Conservation (phyloP, 495 filamentous ascomycete species). For the Xylaria sp. region DNA sequence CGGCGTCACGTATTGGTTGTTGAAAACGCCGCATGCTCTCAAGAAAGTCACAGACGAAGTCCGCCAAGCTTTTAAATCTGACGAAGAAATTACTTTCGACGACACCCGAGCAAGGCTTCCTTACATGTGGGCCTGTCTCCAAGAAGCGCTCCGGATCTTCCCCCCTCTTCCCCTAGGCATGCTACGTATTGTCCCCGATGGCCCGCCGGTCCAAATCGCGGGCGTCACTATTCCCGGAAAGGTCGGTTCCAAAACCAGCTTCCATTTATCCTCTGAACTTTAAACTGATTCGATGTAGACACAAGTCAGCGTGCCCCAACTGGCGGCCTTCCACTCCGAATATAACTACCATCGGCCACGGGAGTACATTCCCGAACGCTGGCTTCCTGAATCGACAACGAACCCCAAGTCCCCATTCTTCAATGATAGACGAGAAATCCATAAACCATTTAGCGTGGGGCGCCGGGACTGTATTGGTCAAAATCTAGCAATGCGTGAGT, state of each 20-base stretch:
- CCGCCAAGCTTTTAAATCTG: conserved; percentile 52
- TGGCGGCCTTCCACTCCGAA: conserved; percentile 48
- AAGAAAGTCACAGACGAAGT: conserved; percentile 60
- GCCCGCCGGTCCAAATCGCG: conserved; percentile 44
- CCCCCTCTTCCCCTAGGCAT: conserved; percentile 59
- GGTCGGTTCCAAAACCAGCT: conserved; percentile 31
- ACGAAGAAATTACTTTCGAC: conserved; percentile 59
- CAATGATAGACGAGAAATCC: conserved; percentile 45
- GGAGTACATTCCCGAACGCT: conserved; percentile 55
- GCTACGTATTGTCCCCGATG: conserved; percentile 47
- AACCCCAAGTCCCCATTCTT: conserved; percentile 41
- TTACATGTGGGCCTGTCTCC: conserved; percentile 64
- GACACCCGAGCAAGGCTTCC: conserved; percentile 52
- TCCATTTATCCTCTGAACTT: neutral
- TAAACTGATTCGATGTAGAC: conserved; percentile 36
- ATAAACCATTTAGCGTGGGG: conserved; percentile 64
- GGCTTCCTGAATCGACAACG: conserved; percentile 50
- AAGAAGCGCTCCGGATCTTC: conserved; percentile 67
- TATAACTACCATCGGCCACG: conserved; percentile 53
- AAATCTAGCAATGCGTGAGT: conserved; percentile 46
- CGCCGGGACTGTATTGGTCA: conserved; percentile 65
- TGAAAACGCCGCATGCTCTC: conserved; percentile 54
- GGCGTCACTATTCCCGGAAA: conserved; percentile 57
- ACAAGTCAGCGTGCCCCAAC: conserved; percentile 48
- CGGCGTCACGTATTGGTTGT: conserved; percentile 60